phyloP scores from a whole-genome alignment of 2,329 filamentous ascomycete genomes.

The Scleromitrula shiraiana region DNA sequence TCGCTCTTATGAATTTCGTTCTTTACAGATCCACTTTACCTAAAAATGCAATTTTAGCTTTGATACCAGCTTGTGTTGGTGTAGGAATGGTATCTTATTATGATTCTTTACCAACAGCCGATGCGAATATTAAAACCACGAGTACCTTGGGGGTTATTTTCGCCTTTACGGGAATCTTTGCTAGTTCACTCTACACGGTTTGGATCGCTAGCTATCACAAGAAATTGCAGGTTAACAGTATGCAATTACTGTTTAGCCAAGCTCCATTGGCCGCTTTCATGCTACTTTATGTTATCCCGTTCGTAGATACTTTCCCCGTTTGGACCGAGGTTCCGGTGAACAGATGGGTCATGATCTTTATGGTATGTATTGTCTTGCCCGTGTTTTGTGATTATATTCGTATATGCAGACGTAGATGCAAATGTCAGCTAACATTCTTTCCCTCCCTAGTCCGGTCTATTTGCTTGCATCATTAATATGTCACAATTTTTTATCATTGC shows the following conservation, averaged over 20 bases:
- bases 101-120: conserved; percentile 46
- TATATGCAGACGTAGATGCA: conserved; percentile 11
- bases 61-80: conserved; percentile 54
- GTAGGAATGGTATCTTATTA: conserved; percentile 62
- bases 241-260: conserved; percentile 63
- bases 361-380: conserved; percentile 39
- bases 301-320: conserved; percentile 54
- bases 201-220: conserved; percentile 60
- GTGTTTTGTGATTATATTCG: too few species aligned
- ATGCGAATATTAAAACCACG: conserved; percentile 46
- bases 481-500: conserved; percentile 56
- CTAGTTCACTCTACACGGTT: conserved; percentile 60
- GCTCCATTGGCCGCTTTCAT: conserved; percentile 54
- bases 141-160: conserved; percentile 53
- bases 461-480: conserved; percentile 58
- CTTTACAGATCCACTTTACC: conserved; percentile 52
- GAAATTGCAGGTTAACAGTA: conserved; percentile 57
- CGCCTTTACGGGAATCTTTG: conserved; percentile 54
- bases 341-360: conserved; percentile 50
- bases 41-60: conserved; percentile 39
- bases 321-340: conserved; percentile 43
- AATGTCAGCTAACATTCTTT: conserved; percentile 19
- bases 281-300: conserved; percentile 58
- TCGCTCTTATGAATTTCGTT: conserved; percentile 56
- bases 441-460: conserved; percentile 52